Conservation (phyloP, 495 filamentous ascomycete species). For the Parathielavia hyrcaniae region DNA sequence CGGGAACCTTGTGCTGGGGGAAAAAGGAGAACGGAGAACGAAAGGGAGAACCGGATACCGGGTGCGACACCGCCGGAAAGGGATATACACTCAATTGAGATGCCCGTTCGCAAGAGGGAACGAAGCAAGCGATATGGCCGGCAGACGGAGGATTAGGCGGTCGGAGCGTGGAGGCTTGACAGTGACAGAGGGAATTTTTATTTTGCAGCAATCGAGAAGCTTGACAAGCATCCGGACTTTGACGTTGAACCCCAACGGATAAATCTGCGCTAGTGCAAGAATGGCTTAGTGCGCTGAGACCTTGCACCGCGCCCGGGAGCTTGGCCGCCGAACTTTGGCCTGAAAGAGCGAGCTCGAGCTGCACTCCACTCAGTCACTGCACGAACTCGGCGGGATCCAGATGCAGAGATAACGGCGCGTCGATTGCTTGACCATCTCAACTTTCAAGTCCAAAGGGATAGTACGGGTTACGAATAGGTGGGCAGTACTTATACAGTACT, state of each 20-base stretch:
- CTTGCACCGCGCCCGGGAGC: slow-evolving; percentile 14
- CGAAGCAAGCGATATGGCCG: slow-evolving; percentile 3
- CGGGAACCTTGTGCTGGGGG: slow-evolving; percentile 17
- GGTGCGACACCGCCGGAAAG: slow-evolving; percentile 3
- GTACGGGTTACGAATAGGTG: too few species aligned
- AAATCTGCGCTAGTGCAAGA: slow-evolving; percentile 23
- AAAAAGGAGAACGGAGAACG: slow-evolving; percentile 25
- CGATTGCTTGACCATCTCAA: too few species aligned
- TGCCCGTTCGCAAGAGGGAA: slow-evolving; percentile 10
- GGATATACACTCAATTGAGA: slow-evolving; percentile 13
- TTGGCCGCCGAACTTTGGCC: slow-evolving; percentile 11
- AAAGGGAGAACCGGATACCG: slow-evolving; percentile 12
- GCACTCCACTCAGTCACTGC: slow-evolving; percentile 10
- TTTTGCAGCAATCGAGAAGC: slow-evolving; percentile 21
- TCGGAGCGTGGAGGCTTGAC: background rate
- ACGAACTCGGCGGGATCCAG: background rate
- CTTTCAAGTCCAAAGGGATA: background rate
- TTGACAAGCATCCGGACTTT: slow-evolving; percentile 25
- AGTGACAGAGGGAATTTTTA: slow-evolving; percentile 34
- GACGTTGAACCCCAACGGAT: slow-evolving; percentile 34
- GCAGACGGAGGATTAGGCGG: slow-evolving; percentile 10
- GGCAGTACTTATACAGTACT: too few species aligned
- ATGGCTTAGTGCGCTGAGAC: slow-evolving; percentile 22
- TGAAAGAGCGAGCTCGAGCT: slow-evolving; percentile 11
- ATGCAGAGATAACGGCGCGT: background rate